Conservation (phyloP, 345 rosid species). For the Kernera saxatilis region DNA sequence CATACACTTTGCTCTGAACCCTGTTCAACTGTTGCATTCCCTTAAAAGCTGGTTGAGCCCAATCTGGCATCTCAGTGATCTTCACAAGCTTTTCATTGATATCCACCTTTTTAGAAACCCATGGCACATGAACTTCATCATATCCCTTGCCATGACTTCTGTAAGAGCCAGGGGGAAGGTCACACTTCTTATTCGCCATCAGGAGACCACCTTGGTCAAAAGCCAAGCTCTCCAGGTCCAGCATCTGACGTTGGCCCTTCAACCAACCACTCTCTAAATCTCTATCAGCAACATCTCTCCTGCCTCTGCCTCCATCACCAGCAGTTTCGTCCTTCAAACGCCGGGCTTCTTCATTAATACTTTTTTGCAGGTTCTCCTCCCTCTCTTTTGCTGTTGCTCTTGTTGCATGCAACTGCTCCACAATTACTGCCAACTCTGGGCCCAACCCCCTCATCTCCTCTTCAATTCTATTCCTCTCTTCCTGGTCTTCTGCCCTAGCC, state of each 20-base stretch:
- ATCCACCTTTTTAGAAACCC: conserved; percentile 55
- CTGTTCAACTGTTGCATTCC: conserved; percentile 92
- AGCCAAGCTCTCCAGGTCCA: conserved; percentile 73
- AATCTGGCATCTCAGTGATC: conserved; percentile 77
- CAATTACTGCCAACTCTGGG: conserved; percentile 62
- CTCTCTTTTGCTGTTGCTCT: conserved; percentile 96
- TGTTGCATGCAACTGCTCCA: conserved; percentile 92
- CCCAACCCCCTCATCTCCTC: conserved; percentile 75
- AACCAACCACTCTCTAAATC: conserved; percentile 74
- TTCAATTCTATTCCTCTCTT: conserved; percentile 72
- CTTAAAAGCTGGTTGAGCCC: conserved; percentile 95
- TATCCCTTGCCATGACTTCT: conserved; percentile 64
- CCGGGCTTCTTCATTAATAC: conserved; percentile 93
- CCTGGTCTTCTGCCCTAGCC: conserved; percentile 88
- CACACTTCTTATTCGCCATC: conserved; percentile 85
- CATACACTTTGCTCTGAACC: conserved; percentile 87
- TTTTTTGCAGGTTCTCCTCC: conserved; percentile 85
- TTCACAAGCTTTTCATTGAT: conserved; percentile 66
- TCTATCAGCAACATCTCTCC: conserved; percentile 58
- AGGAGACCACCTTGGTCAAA: conserved; percentile 86
- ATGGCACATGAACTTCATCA: conserved; percentile 96
- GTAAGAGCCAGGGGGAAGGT: conserved; percentile 73
- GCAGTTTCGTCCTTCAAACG: conserved; percentile 74
- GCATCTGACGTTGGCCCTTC: conserved; percentile 79
- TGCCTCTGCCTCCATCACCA: conserved; percentile 58